phyloP scores from a whole-genome alignment of 129 eudicot genomes.

The Chrysanthemum makinoi region DNA sequence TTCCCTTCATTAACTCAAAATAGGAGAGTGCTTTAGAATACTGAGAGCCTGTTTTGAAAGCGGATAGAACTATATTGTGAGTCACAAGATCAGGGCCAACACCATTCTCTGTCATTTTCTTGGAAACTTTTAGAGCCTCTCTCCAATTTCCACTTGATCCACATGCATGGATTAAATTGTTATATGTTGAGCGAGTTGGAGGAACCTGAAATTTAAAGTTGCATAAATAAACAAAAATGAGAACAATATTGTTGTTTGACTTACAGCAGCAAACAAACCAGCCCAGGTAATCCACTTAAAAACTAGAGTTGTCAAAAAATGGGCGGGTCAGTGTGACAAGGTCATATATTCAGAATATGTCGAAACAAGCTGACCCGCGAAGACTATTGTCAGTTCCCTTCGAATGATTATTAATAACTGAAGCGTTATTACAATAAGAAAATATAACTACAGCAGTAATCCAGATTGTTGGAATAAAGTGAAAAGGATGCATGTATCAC shows the following conservation, averaged over 20 bases:
- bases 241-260: not conserved
- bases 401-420: too few species aligned
- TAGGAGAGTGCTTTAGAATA: constrained; percentile 87
- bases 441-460: too few species aligned
- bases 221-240: constrained; percentile 15
- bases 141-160: constrained; percentile 98
- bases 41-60: constrained; percentile 76
- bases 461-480: too few species aligned
- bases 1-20: constrained; percentile 86
- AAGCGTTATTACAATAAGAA: too few species aligned
- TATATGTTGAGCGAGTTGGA: constrained; percentile 90
- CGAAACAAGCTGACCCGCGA: too few species aligned
- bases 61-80: constrained; percentile 87
- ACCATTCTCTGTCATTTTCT: constrained; percentile 93
- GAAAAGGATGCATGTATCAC: too few species aligned
- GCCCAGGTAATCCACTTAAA: not conserved
- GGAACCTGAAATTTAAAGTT: constrained; percentile 57
- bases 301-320: not conserved
- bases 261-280: not conserved
- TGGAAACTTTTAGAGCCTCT: constrained; percentile 84
- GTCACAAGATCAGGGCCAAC: constrained; percentile 98
- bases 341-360: not conserved
- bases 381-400: too few species aligned
- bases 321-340: not conserved
- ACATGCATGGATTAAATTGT: constrained; percentile 95